phyloP scores from a whole-genome alignment of 2,329 filamentous ascomycete genomes.

The Penicillium sp. region DNA sequence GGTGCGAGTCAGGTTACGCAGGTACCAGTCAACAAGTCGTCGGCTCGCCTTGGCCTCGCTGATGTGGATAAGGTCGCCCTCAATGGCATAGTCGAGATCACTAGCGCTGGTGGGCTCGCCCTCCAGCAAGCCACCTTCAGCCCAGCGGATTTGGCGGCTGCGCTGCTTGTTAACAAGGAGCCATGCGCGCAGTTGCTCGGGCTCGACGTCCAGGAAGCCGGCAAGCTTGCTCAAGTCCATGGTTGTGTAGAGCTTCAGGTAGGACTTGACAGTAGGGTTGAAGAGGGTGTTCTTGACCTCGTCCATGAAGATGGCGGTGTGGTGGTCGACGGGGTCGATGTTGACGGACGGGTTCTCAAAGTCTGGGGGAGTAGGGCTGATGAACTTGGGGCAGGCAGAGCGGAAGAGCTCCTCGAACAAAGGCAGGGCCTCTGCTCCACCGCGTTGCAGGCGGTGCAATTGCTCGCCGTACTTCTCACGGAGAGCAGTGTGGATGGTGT shows the following conservation, averaged over 20 bases:
- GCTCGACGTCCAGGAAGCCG: constrained; percentile 92
- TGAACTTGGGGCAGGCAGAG: constrained; percentile 98
- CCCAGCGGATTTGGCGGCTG: constrained; percentile 93
- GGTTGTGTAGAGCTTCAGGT: constrained; percentile 97
- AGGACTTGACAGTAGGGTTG: constrained; percentile 96
- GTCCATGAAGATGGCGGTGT: constrained; percentile 97
- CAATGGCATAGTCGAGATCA: constrained; percentile 94
- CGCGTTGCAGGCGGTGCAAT: constrained; percentile 92
- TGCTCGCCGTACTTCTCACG: constrained; percentile 99
- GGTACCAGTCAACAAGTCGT: constrained; percentile 97
- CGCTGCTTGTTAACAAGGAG: constrained; percentile 98
- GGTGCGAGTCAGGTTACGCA: constrained; percentile 90
- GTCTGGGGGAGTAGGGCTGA: constrained; percentile 92
- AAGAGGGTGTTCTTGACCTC: constrained; percentile 99
- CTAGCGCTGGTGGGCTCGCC: constrained; percentile 90
- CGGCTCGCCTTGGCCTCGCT: constrained; percentile 97
- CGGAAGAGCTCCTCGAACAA: constrained; percentile 99
- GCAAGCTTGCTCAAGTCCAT: constrained; percentile 99
- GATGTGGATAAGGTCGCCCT: constrained; percentile 96
- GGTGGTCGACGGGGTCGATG: constrained; percentile 95
- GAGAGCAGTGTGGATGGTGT: constrained; percentile 97
- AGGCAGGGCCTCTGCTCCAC: constrained; percentile 89
- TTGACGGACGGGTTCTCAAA: constrained; percentile 97
- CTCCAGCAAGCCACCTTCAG: constrained; percentile 81
- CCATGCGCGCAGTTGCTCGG: constrained; percentile 93